Percentiles rank a stretch among this genome's conserved stretches.
Evolutionary conservation across 495 filamentous ascomycete species (phyloP).

Genomic region (Sporormia fimetaria): DNA sequence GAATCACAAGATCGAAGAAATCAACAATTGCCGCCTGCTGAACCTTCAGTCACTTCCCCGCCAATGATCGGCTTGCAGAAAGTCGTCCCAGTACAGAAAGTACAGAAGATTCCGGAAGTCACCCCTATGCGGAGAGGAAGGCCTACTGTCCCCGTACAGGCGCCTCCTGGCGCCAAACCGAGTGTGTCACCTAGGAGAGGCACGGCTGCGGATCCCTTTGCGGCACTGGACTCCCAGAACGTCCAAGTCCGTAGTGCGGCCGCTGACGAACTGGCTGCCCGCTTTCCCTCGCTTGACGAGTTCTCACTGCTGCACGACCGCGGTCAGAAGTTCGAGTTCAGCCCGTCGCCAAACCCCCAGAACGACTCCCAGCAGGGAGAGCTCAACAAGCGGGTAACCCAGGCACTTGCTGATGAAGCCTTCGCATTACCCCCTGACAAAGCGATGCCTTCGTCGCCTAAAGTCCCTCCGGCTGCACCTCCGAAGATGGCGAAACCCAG

Average conservation of each 20-base stretch:
- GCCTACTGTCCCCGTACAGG: slow-evolving; percentile 44
- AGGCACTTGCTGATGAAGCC: slow-evolving; percentile 80
- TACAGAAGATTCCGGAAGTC: slow-evolving; percentile 73
- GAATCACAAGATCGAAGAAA: slow-evolving; percentile 51
- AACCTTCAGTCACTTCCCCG: slow-evolving; percentile 41
- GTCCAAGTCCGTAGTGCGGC: slow-evolving; percentile 34
- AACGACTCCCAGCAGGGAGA: slow-evolving; percentile 43
- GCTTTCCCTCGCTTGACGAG: slow-evolving; percentile 87
- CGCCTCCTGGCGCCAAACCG: slow-evolving; percentile 42
- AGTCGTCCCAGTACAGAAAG: slow-evolving; percentile 51
- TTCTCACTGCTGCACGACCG: slow-evolving; percentile 83
- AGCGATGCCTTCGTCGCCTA: slow-evolving; percentile 14
- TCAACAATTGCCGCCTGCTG: slow-evolving; percentile 48
- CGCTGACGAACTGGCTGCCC: slow-evolving; percentile 67
- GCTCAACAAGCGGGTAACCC: slow-evolving; percentile 63
- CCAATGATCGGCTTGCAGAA: slow-evolving; percentile 60
- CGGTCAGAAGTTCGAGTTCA: slow-evolving; percentile 81
- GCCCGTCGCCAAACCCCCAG: slow-evolving; percentile 37
- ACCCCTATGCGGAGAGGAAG: slow-evolving; percentile 89
- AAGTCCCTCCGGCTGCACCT: slow-evolving; percentile 11
- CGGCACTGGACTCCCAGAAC: slow-evolving; percentile 60
- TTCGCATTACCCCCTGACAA: slow-evolving; percentile 45
- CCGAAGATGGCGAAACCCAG: slow-evolving; percentile 24
- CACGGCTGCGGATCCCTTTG: slow-evolving; percentile 75
- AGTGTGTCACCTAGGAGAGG: slow-evolving; percentile 64